phyloP scores from a whole-genome alignment of 495 filamentous ascomycete genomes.

The Hyaloscypha bicolor region DNA sequence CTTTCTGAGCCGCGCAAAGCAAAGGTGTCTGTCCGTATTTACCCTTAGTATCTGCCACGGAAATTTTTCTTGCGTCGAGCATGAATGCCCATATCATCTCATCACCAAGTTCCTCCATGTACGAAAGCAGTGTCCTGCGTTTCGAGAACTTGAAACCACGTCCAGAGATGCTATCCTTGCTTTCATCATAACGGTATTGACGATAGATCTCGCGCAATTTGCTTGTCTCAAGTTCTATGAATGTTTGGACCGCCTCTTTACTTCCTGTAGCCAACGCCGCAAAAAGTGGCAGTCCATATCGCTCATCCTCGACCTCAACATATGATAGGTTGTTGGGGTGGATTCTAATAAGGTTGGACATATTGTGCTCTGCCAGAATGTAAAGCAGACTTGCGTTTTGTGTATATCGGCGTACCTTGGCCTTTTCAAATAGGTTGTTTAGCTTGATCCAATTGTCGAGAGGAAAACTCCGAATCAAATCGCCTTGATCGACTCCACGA shows the following conservation, averaged over 20 bases:
- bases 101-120: neutral
- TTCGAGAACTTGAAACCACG: neutral
- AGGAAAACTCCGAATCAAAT: slow-evolving; percentile 13
- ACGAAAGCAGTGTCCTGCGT: neutral
- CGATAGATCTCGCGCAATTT: neutral
- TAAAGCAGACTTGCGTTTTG: slow-evolving; percentile 40
- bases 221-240: neutral
- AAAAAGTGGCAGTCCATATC: slow-evolving; percentile 6
- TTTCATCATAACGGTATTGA: neutral
- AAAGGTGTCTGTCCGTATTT: slow-evolving; percentile 30
- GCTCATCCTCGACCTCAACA: slow-evolving; percentile 13
- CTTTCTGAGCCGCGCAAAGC: slow-evolving; percentile 31
- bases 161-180: neutral
- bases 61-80: slow-evolving; percentile 7
- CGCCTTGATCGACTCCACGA: slow-evolving; percentile 17
- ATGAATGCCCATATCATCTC: neutral
- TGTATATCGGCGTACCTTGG: slow-evolving; percentile 6
- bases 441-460: slow-evolving; percentile 3
- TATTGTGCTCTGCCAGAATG: slow-evolving; percentile 44
- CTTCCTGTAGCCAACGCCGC: neutral
- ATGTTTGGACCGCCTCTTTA: neutral
- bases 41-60: neutral
- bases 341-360: slow-evolving; percentile 40
- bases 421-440: slow-evolving; percentile 6
- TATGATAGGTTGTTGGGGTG: neutral